These are phyloP conservation scores for Rhizophagus sp. DNA, from an alignment of 192 early-diverging fungal genomes.

Conservation along the genomic window DNA sequence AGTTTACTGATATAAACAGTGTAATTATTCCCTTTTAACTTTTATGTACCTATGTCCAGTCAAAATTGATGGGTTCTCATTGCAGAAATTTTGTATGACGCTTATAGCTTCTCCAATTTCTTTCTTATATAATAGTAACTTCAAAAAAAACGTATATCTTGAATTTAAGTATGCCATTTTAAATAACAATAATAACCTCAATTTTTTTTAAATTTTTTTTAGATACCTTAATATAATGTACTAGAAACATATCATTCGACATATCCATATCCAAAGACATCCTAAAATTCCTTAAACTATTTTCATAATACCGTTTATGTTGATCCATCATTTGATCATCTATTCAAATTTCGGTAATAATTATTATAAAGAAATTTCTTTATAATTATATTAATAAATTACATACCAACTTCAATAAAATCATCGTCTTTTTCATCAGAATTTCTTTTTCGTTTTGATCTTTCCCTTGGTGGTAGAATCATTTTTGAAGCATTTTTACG, in stretches of 20 bases:
- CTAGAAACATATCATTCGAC: constrained; percentile 18
- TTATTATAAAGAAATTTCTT: too few relatives aligned
- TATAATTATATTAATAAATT: background rate
- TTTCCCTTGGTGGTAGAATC: background rate
- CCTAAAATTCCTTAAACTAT: background rate
- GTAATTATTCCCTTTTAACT: background rate
- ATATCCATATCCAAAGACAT: constrained; percentile 13
- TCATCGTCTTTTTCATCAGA: background rate
- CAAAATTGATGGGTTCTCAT: background rate
- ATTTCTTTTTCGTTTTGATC: background rate
- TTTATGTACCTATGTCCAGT: constrained; percentile 9
- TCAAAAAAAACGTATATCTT: background rate
- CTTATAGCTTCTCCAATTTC: constrained; percentile 3
- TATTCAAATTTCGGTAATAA: too few relatives aligned
- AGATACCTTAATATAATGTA: constrained; percentile 11
- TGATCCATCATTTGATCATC: background rate
- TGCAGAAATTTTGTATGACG: background rate
- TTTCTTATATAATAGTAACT: background rate
- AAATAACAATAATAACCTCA: background rate
- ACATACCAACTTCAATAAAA: background rate
- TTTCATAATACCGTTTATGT: background rate
- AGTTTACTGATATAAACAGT: background rate
- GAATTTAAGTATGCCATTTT: background rate
- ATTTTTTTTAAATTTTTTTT: background rate
- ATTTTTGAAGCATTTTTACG: background rate